Percentiles rank a stretch among this genome's conserved stretches.
Conservation (phyloP, 208 protist genomes). For the Crithidia sp. region DNA sequence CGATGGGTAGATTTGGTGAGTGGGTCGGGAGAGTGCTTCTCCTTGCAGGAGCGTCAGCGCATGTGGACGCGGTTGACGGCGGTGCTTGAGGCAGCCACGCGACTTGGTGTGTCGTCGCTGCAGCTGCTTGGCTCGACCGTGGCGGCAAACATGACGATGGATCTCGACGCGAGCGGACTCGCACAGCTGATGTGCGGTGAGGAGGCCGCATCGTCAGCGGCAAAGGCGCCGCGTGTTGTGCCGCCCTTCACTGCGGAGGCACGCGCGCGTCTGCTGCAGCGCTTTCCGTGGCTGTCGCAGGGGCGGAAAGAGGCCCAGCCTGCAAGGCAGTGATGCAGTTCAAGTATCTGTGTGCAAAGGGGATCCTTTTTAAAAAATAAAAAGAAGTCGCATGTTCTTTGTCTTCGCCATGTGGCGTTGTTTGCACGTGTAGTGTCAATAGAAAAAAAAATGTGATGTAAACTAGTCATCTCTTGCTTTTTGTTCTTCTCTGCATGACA, state of each 20-base stretch:
- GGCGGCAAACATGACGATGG: slow-evolving; percentile 63
- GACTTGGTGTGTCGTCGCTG: slow-evolving; percentile 52
- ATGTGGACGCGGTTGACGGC: slow-evolving; percentile 38
- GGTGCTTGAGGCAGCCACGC: slow-evolving; percentile 60
- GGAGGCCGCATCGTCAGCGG: background rate
- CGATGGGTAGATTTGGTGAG: slow-evolving; percentile 45
- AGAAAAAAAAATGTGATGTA: too few relatives aligned
- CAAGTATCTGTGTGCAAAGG: too few relatives aligned
- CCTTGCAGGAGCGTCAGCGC: slow-evolving; percentile 18
- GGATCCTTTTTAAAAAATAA: too few relatives aligned
- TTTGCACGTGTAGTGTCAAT: too few relatives aligned
- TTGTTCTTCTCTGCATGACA: too few relatives aligned
- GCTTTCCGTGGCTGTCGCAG: slow-evolving; percentile 35
- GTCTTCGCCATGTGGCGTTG: too few relatives aligned
- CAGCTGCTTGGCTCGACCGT: slow-evolving; percentile 56
- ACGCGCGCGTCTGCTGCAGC: slow-evolving; percentile 35
- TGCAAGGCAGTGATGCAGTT: too few relatives aligned
- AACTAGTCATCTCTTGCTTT: too few relatives aligned
- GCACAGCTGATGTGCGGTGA: slow-evolving; percentile 29
- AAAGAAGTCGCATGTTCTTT: too few relatives aligned
- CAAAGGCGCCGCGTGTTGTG: background rate
- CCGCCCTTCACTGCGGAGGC: slow-evolving; percentile 47
- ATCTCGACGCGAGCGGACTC: slow-evolving; percentile 46
- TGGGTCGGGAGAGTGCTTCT: slow-evolving; percentile 9
- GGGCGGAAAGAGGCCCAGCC: background rate